Conservation (phyloP, 441 rosid species). For the Adansonia rubrostipa region DNA sequence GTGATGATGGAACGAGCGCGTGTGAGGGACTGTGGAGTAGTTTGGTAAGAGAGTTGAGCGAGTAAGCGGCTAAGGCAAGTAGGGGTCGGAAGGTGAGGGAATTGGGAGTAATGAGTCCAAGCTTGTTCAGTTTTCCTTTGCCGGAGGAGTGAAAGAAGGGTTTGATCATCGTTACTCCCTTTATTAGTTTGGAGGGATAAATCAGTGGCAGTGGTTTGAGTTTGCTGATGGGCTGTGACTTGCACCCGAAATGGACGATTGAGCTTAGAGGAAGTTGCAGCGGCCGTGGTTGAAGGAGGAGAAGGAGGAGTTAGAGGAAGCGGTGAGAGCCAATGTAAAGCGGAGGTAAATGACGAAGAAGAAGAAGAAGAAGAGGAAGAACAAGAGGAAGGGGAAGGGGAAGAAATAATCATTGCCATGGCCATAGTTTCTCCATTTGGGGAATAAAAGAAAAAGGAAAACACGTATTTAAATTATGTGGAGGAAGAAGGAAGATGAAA, state of each 20-base stretch:
- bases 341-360: slow-evolving; percentile 25
- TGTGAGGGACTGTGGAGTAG: slow-evolving; percentile 53
- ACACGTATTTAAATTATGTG: not conserved
- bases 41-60: slow-evolving; percentile 74
- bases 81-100: slow-evolving; percentile 65
- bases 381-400: slow-evolving; percentile 31
- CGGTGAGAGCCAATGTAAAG: slow-evolving; percentile 41
- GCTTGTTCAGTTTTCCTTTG: slow-evolving; percentile 76
- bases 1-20: slow-evolving; percentile 86
- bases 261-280: slow-evolving; percentile 29
- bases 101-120: slow-evolving; percentile 66
- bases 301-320: slow-evolving; percentile 21
- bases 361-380: slow-evolving; percentile 14
- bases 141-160: slow-evolving; percentile 75
- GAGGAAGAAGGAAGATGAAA: not conserved
- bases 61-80: slow-evolving; percentile 92
- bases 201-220: slow-evolving; percentile 41
- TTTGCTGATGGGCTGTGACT: slow-evolving; percentile 39
- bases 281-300: not conserved
- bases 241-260: slow-evolving; percentile 30
- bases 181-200: slow-evolving; percentile 35
- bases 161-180: slow-evolving; percentile 45
- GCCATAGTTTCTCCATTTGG: slow-evolving; percentile 52
- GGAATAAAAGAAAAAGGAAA: not conserved
- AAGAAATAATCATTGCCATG: slow-evolving; percentile 46